These are phyloP conservation scores for Helenozyma rhizophorensis DNA, from an alignment of 805 yeast genomes.

Conservation along the genomic window DNA sequence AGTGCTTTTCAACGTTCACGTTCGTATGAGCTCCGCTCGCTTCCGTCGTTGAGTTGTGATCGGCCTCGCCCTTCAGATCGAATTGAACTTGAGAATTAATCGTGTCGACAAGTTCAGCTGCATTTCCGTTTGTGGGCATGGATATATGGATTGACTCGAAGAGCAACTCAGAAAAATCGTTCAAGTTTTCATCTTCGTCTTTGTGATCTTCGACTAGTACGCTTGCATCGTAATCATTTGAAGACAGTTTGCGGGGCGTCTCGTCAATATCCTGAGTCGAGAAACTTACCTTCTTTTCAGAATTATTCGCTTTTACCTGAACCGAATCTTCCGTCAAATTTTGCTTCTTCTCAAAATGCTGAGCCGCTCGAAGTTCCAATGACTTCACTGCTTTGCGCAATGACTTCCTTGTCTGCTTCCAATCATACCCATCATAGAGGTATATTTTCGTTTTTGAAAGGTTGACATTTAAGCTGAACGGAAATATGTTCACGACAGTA, in stretches of 20 bases:
- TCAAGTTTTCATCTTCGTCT: not conserved
- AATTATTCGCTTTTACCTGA: no score
- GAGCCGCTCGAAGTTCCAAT: no score
- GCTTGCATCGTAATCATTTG: no score
- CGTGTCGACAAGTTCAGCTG: constrained; percentile 42
- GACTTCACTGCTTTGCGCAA: constrained; percentile 62
- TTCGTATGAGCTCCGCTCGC: constrained; percentile 15
- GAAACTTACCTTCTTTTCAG: no score
- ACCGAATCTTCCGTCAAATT: no score
- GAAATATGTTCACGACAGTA: constrained; percentile 10
- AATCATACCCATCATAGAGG: constrained; percentile 88
- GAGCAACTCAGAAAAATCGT: constrained; percentile 48
- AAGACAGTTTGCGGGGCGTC: no score
- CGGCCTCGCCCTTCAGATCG: constrained; percentile 15
- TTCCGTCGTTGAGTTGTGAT: constrained; percentile 1
- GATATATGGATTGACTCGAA: constrained; percentile 80
- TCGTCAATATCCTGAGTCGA: constrained; percentile 9
- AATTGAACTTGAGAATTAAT: constrained; percentile 45
- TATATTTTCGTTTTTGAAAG: constrained; percentile 40
- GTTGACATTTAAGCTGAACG: constrained; percentile 27
- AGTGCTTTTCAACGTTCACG: constrained; percentile 28
- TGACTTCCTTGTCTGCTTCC: constrained; percentile 70
- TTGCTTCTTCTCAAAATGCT: no score
- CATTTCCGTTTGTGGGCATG: constrained; percentile 44
- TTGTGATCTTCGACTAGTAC: no score